These are phyloP conservation scores for Globisporangium okanoganense DNA, from an alignment of 352 stramenopile species.

Conservation along the genomic window DNA sequence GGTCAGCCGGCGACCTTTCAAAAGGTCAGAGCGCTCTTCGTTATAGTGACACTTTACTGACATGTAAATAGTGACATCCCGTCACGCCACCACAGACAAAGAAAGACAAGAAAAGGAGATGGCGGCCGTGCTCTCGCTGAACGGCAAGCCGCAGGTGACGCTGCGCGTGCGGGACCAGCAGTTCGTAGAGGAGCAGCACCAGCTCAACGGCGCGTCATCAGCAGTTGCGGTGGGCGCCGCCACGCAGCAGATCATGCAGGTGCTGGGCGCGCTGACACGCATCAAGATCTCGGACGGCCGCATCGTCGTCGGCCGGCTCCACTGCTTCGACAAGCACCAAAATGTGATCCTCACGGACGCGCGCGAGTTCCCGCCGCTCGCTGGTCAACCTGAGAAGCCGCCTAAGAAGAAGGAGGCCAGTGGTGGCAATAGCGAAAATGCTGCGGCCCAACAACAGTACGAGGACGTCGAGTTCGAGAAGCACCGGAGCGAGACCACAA, in stretches of 20 bases:
- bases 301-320: slow-evolving; percentile 58
- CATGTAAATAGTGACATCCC: not conserved
- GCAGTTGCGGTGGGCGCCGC: slow-evolving; percentile 26
- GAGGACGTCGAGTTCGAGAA: slow-evolving; percentile 16
- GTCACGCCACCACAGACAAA: not conserved
- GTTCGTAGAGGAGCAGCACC: slow-evolving; percentile 16
- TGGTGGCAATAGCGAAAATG: not conserved
- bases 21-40: not conserved
- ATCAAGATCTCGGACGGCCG: slow-evolving; percentile 72
- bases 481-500: slow-evolving; percentile 23
- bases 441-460: not conserved
- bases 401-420: slow-evolving; percentile 19
- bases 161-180: slow-evolving; percentile 16
- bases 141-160: slow-evolving; percentile 49
- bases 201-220: not conserved
- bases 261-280: slow-evolving; percentile 51
- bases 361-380: slow-evolving; percentile 50
- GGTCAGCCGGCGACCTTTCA: not conserved
- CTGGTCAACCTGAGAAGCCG: not conserved
- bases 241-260: slow-evolving; percentile 54
- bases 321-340: slow-evolving; percentile 83
- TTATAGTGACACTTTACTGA: not conserved
- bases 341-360: slow-evolving; percentile 77
- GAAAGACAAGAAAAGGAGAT: not conserved
- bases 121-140: slow-evolving; percentile 56